Evolutionary conservation across 2,329 filamentous ascomycete genomes (phyloP).

Genomic region (Penicillium sclerotigenum): DNA sequence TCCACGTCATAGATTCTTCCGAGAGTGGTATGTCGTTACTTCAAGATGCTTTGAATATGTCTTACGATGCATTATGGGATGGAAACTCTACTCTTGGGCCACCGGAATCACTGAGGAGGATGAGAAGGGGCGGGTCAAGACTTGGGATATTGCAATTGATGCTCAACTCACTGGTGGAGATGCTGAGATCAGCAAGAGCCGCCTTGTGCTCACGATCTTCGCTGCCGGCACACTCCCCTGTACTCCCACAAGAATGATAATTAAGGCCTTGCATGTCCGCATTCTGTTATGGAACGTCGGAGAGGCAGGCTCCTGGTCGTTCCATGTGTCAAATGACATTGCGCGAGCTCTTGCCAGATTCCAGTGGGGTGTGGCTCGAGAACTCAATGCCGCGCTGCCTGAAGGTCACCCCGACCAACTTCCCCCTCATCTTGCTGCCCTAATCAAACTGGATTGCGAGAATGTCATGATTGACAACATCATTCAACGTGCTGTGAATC

Average conservation of each 20-base stretch:
- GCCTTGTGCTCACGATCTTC: conserved; percentile 79
- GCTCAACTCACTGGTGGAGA: conserved; percentile 90
- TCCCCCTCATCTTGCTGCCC: conserved; percentile 69
- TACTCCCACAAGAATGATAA: conserved; percentile 78
- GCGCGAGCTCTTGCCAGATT: conserved; percentile 70
- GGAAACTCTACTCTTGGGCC: conserved; percentile 71
- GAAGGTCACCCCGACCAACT: conserved; percentile 62
- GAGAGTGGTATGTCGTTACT: conserved; percentile 76
- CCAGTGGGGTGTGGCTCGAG: conserved; percentile 78
- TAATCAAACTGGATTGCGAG: conserved; percentile 77
- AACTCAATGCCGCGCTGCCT: conserved; percentile 50
- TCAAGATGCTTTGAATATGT: conserved; percentile 81
- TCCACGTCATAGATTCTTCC: conserved; percentile 78
- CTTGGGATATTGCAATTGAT: conserved; percentile 90
- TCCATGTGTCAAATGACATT: conserved; percentile 63
- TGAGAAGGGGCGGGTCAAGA: conserved; percentile 80
- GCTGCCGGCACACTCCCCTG: conserved; percentile 83
- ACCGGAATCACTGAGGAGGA: conserved; percentile 80
- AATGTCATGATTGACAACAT: conserved; percentile 75
- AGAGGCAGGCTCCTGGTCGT: conserved; percentile 62
- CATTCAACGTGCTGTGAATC: conserved; percentile 80
- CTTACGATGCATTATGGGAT: conserved; percentile 71
- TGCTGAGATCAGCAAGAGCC: conserved; percentile 81
- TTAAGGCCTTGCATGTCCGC: conserved; percentile 88
- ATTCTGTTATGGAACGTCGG: conserved; percentile 78